Evolutionary conservation across 2,329 filamentous ascomycete species (phyloP).

Genomic region (Parastagonospora nodorum): DNA sequence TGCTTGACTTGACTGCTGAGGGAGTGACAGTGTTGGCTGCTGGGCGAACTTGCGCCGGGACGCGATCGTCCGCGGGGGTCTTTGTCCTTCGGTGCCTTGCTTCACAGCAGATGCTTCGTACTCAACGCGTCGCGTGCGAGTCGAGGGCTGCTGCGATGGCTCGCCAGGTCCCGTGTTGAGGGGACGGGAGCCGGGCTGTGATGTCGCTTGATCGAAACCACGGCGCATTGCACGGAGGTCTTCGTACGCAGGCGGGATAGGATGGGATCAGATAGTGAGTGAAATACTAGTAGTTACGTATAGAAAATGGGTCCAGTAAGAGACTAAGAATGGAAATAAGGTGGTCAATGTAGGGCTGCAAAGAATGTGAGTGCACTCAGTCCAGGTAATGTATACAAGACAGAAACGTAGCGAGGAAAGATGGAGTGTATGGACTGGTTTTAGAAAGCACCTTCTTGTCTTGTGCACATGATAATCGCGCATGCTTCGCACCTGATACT

Average conservation of each 20-base stretch:
- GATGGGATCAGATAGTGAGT: background rate
- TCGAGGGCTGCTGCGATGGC: constrained; percentile 14
- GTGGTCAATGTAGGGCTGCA: constrained; percentile 17
- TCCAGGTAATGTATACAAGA: constrained; percentile 7
- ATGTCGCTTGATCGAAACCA: constrained; percentile 23
- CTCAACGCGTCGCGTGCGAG: constrained; percentile 15
- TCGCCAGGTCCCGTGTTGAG: constrained; percentile 13
- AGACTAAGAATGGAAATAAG: constrained; percentile 16
- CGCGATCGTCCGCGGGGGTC: background rate
- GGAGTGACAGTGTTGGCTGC: constrained; percentile 9
- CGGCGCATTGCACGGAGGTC: constrained; percentile 25
- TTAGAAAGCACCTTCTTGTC: constrained; percentile 40
- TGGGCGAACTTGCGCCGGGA: constrained; percentile 9
- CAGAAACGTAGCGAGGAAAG: constrained; percentile 8
- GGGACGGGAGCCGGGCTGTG: constrained; percentile 21
- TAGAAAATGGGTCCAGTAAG: constrained; percentile 6
- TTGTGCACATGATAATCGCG: constrained; percentile 37
- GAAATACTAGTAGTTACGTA: background rate
- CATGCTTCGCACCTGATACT: constrained; percentile 37
- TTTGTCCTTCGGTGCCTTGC: constrained; percentile 2
- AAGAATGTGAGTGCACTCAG: constrained; percentile 25
- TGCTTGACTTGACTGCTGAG: constrained; percentile 7
- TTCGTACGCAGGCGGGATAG: background rate
- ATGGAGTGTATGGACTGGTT: constrained; percentile 30
- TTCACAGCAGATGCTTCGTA: constrained; percentile 8